Percentiles rank a stretch among this genome's conserved stretches.
Conservation (phyloP, 1,284 basidiomycete species). For the Fomitopsis palustris region DNA sequence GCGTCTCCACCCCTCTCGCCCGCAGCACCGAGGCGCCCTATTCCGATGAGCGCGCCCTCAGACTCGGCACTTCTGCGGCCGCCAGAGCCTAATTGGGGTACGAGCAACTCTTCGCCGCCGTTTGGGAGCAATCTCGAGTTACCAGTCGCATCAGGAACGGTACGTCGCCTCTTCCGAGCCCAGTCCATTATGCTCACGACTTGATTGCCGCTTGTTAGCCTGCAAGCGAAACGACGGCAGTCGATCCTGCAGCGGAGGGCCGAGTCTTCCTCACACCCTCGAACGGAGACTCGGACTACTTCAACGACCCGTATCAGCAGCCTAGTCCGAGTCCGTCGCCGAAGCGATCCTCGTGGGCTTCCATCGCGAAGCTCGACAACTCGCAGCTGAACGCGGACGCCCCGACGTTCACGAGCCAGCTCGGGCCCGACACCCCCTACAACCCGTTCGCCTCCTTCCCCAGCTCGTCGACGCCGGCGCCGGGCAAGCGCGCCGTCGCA, state of each 20-base stretch:
- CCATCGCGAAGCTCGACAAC: neutral
- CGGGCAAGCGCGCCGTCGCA: constrained; percentile 7
- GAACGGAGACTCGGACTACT: neutral
- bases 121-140: neutral
- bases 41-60: neutral
- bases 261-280: neutral
- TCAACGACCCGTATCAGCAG: neutral
- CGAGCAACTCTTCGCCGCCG: neutral
- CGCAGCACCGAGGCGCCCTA: neutral
- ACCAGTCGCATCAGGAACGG: neutral
- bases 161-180: neutral
- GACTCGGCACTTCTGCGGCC: neutral
- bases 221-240: constrained; percentile 2
- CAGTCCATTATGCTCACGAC: neutral
- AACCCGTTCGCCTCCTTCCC: neutral
- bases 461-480: neutral
- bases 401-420: neutral
- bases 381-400: neutral
- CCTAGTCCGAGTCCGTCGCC: neutral
- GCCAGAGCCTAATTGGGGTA: neutral
- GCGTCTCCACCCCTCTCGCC: neutral
- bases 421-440: neutral
- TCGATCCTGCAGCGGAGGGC: constrained; percentile 3
- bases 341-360: neutral
- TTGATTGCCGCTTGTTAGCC: neutral